phyloP scores from a whole-genome alignment of 345 rosid genomes.

The Carallia brachiata region DNA sequence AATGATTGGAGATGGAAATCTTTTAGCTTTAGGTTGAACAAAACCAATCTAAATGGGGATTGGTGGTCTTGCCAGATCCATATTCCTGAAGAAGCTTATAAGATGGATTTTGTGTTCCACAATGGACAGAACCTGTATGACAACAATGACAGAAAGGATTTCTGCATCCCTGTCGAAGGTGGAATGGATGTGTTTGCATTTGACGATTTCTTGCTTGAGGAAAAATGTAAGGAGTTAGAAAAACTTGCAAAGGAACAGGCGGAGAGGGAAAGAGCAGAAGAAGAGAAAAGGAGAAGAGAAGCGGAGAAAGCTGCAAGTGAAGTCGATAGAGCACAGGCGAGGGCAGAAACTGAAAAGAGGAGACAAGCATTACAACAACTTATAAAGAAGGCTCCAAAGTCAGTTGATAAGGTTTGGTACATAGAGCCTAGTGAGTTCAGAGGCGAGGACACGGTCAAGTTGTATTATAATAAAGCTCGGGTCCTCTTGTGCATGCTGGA shows the following conservation, averaged over 20 bases:
- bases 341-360: conserved; percentile 52
- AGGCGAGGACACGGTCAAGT: conserved; percentile 49
- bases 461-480: conserved; percentile 69
- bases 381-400: conserved; percentile 49
- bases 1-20: conserved; percentile 93
- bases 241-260: conserved; percentile 73
- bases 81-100: conserved; percentile 84
- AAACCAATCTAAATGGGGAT: conserved; percentile 58
- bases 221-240: conserved; percentile 72
- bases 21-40: conserved; percentile 62
- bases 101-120: conserved; percentile 86
- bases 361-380: conserved; percentile 40
- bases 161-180: conserved; percentile 61
- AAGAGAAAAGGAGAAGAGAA: conserved; percentile 70
- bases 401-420: conserved; percentile 61
- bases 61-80: conserved; percentile 89
- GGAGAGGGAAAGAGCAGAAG: conserved; percentile 66
- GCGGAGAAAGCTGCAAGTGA: conserved; percentile 71
- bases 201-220: conserved; percentile 85
- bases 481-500: conserved; percentile 63
- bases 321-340: conserved; percentile 76
- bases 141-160: conserved; percentile 70
- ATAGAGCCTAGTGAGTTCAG: conserved; percentile 64
- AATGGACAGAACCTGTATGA: conserved; percentile 73
- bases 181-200: conserved; percentile 69